Evolutionary conservation across 768 basidiomycete genomes (phyloP), one percentile per base, ranked within the genome.

Genomic region (Leucosporidium yakuticum): DNA sequence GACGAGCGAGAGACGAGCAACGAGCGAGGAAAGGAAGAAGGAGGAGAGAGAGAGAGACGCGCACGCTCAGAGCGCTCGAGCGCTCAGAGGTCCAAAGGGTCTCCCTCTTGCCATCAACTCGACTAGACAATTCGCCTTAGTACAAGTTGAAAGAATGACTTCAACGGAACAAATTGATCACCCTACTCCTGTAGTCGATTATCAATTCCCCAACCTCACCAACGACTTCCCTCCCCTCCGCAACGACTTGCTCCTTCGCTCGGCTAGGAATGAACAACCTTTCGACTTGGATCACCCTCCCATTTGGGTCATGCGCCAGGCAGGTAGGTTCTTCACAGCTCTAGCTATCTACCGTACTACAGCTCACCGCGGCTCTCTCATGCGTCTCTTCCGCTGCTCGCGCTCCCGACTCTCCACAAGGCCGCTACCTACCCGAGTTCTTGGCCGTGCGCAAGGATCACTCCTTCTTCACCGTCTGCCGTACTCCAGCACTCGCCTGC

Each of bases 381-480:
- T 39, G 23, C 44, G 14, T 39, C n/a, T 15, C 11, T 32, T 9
- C 20, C 11, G 5, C 44, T 32, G 9, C 32, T 29, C 56, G n/a
- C 39, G 39, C 39, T 44, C 14, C 39, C 39, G 39, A 44, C 14
- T 15, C 39, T 44, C 39, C 8, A 36, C 14, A 8, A 44, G 70
- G 70, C 0, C 55, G 72, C 4, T 73, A 73, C 64, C 67, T 73
- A n/a, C 69, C 68, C 51, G 95, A 97, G 81, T 98, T 97, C 79
- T 85, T 89, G 67, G 85, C 87, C 77, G 82, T 97, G 48, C 88
- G 95, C 70, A 84, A 88, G 75, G 79, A 84, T 39, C 88, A 99
- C 77, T 90, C 88, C 57, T 99, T 99, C 81, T 98, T 99, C 78
- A 88, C 94, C 77, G 83, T 98, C 69, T 98, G 96, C 78, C 87